Evolutionary conservation across 352 stramenopile species (phyloP).

Genomic region (Phytopythium mirpurense): DNA sequence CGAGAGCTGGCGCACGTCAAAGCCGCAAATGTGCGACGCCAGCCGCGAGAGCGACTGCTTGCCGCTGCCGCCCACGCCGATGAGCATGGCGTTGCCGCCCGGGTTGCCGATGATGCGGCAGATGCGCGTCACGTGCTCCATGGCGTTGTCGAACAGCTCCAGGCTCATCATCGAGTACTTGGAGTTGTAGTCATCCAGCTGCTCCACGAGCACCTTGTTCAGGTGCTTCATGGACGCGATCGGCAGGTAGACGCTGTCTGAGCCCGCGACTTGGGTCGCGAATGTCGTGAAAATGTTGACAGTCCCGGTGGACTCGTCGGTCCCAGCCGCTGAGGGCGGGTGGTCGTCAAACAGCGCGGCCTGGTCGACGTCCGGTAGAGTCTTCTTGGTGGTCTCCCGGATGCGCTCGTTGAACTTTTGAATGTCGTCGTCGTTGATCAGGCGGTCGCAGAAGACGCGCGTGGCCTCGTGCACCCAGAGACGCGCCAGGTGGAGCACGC

Average conservation of each 20-base stretch:
- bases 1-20: constrained; percentile 94
- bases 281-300: constrained; percentile 97
- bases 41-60: constrained; percentile 97
- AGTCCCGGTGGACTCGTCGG: constrained; percentile 14
- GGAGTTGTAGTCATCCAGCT: constrained; percentile 96
- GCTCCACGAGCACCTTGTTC: constrained; percentile 90
- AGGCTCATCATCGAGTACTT: constrained; percentile 98
- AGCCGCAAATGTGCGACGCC: constrained; percentile 95
- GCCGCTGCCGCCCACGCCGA: constrained; percentile 95
- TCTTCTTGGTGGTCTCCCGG: constrained; percentile 91
- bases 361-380: constrained; percentile 83
- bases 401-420: constrained; percentile 91
- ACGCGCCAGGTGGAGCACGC: constrained; percentile 75
- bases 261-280: constrained; percentile 61
- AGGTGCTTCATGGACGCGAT: constrained; percentile 80
- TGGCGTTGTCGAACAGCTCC: constrained; percentile 97
- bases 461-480: constrained; percentile 96
- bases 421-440: constrained; percentile 95
- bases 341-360: constrained; percentile 80
- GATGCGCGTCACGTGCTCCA: constrained; percentile 96
- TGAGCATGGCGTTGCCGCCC: constrained; percentile 96
- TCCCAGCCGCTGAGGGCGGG: constrained; percentile 12
- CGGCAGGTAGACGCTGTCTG: constrained; percentile 66
- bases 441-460: constrained; percentile 96
- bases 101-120: constrained; percentile 96